Base-by-base conservation (phyloP, 2,329 filamentous ascomycete species). In the Penicillium brevicompactum region DNA sequence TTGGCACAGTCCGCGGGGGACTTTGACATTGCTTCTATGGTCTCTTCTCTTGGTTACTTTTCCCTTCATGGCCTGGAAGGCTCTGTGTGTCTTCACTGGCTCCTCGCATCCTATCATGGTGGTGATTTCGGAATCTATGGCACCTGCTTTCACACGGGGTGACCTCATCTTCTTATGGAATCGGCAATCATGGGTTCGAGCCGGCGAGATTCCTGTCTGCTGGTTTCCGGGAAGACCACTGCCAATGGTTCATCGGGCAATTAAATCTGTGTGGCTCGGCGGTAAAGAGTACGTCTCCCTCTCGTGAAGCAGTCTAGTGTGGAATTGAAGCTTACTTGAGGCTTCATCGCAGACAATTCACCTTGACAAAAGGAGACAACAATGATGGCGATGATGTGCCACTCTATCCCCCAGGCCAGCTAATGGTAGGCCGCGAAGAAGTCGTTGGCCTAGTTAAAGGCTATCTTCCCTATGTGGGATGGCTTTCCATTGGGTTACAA, bases 331-430 rank as follows among this genome's bases (percentile, higher is more conserved):
- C 34, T 37, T 13, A 37, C 7, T n/a, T 37, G 34, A n/a, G 14
- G 31, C 8, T 5, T 37, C 5, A n/a, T 6, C 11, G 14, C 34
- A 66, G 64, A 38, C 64, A 66, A 51, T 14, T 56, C 3, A 60
- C 64, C 18, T 27, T 67, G 5, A 67, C 62, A 7, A 64, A 65
- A 49, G 62, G 65, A 2, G 65, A 65, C 42, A 67, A 67, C 30
- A 66, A 66, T 31, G 50, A 45, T 10, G 5, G 58, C 10, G 55
- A 64, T 44, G 62, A 66, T 45, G 50, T 63, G 9, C 51, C 53
- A 10, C 42, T 67, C 1, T 66, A 66, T 51, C 65, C 64, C 14
- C 41, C 42, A 2, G 51, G 51, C 13, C 56, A 46, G 22, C 49
- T 48, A 10, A 58, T 53, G 13, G 59, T 62, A 2, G 49, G 45